Evolutionary conservation across 352 stramenopile species (phyloP).

Genomic region (Phytophthora melonis): DNA sequence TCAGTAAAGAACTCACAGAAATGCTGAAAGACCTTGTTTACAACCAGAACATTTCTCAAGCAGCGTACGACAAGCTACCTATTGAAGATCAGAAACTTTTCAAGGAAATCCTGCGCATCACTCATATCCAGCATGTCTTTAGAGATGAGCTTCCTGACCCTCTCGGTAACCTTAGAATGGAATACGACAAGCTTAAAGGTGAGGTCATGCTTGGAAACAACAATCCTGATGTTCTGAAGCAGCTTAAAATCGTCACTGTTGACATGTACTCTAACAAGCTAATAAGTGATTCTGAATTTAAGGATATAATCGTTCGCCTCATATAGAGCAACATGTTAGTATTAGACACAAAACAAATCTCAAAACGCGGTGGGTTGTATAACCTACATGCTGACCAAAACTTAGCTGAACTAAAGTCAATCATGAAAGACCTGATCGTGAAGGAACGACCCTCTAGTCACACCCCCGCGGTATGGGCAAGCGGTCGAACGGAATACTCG

Average conservation of each 20-base stretch:
- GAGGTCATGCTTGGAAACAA: slow-evolving; percentile 25
- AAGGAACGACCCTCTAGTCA: slow-evolving; percentile 2
- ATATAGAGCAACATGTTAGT: slow-evolving; percentile 1
- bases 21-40: too few species aligned
- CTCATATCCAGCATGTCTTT: too few species aligned
- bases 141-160: too few species aligned
- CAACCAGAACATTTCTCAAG: too few species aligned
- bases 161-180: neutral
- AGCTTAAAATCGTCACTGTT: slow-evolving; percentile 15
- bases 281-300: slow-evolving; percentile 9
- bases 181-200: slow-evolving; percentile 17
- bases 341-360: neutral
- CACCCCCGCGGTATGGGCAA: neutral
- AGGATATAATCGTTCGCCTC: slow-evolving; percentile 4
- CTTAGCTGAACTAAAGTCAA: slow-evolving; percentile 18
- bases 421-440: slow-evolving; percentile 15
- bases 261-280: slow-evolving; percentile 16
- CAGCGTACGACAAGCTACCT: too few species aligned
- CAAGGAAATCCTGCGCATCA: too few species aligned
- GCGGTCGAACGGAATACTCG: neutral
- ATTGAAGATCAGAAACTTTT: too few species aligned
- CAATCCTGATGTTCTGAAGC: slow-evolving; percentile 12
- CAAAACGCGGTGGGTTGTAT: slow-evolving; percentile 2
- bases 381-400: slow-evolving; percentile 13
- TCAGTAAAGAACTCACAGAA: too few species aligned